phyloP scores from a whole-genome alignment of 257 asterid species.

The Solanum medicagineum region DNA sequence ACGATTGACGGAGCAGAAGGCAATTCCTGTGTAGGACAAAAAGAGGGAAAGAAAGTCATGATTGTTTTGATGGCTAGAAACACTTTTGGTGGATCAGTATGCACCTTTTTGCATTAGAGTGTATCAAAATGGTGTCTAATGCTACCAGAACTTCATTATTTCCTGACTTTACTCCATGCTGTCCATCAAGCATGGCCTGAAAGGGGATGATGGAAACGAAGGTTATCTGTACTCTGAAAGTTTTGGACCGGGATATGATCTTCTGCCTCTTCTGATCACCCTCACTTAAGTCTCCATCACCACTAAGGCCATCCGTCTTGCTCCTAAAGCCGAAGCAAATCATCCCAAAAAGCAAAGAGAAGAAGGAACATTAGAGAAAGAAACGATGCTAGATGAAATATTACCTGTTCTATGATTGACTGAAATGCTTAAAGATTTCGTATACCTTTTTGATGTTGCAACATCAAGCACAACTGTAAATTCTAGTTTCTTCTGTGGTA shows the following conservation, averaged over 20 bases:
- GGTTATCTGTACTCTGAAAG: conserved; percentile 17
- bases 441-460: conserved; percentile 20
- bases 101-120: conserved; percentile 28
- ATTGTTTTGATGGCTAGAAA: background rate
- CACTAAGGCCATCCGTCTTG: background rate
- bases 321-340: background rate
- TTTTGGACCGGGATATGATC: conserved; percentile 5
- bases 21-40: conserved; percentile 22
- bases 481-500: conserved; percentile 26
- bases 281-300: conserved; percentile 1
- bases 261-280: conserved; percentile 34
- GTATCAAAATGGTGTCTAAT: conserved; percentile 26
- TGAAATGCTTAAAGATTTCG: background rate
- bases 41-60: background rate
- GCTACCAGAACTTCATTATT: conserved; percentile 13
- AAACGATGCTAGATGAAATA: background rate
- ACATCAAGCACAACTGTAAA: conserved; percentile 23
- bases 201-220: conserved; percentile 20
- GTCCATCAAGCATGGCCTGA: conserved; percentile 7
- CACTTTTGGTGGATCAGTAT: background rate
- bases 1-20: conserved; percentile 29
- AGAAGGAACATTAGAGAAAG: background rate
- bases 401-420: background rate
- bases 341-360: background rate
- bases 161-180: background rate